Base-by-base conservation (phyloP, 805 yeast species). In the Candida ipomoeae region DNA sequence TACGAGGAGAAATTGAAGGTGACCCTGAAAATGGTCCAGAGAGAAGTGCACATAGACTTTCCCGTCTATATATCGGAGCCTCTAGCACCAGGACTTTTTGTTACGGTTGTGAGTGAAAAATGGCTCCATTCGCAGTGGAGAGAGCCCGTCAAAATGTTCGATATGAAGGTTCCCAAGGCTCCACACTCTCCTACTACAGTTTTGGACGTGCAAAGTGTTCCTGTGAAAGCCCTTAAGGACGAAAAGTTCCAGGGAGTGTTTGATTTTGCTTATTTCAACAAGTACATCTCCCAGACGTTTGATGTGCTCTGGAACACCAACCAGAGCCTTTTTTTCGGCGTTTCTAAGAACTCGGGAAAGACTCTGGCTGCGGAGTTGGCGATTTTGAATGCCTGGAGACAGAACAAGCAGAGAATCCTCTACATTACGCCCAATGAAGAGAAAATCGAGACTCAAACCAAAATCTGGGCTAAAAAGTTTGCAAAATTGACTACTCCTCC, bases 81-180 rank as follows among this genome's bases (percentile, higher is more conserved):
- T 1, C 41, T 65, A 1, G 79, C 77, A 35, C 96, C 97, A 0
- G 84, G 82, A 57, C 83, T 85, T 55, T 89, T 86, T 64, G 77
- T 90, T 4, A 74, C 85, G 0, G 64, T 91, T 11, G 67, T 86
- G 2, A 89, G 96, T 50, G 96, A 91, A 51, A 81, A 76, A 52
- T 94, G 98, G 99, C 67, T 90, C 4, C 91, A 88, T 54, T 81
- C 89, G 50, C 87, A 80, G 49, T 72, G 77, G 54, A 80, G 78
- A 52, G 62, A 78, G 1, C 88, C 96, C 0, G 72, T 89, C 1
- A 65, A 81, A 49, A 67, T 89, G 52, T 69, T 73, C 32, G 62
- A 70, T 20, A 55, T 87, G 48, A 71, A 68, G 33, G 46, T 82
- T 4, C 96, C 96, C 5, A 78, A 80, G 59, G 79, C 78, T 55